phyloP scores from a whole-genome alignment of 352 stramenopile species.

The Phytopythium aichiense region DNA sequence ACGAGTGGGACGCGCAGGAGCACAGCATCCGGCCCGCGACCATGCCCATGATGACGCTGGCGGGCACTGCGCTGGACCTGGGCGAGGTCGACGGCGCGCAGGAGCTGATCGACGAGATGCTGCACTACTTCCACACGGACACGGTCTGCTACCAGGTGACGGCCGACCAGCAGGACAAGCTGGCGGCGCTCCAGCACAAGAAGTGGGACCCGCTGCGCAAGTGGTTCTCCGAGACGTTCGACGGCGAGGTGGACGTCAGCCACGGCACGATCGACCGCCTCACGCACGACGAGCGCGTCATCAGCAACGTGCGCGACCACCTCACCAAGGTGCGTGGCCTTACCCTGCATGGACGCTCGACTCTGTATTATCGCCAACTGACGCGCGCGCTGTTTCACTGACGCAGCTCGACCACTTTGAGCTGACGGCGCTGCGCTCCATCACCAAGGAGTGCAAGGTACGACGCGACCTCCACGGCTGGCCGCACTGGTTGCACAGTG shows the following conservation, averaged over 20 bases:
- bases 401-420: constrained; percentile 65
- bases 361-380: no score
- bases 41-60: constrained; percentile 88
- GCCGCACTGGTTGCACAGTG: not conserved
- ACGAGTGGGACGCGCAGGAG: constrained; percentile 83
- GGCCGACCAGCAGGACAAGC: constrained; percentile 72
- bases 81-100: constrained; percentile 42
- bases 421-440: constrained; percentile 61
- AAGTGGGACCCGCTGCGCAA: constrained; percentile 83
- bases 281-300: constrained; percentile 52
- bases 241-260: constrained; percentile 77
- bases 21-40: constrained; percentile 69
- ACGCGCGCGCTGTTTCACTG: not conserved
- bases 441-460: constrained; percentile 88
- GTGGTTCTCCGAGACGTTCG: constrained; percentile 74
- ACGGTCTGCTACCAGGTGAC: constrained; percentile 72
- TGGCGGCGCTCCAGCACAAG: constrained; percentile 76
- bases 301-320: constrained; percentile 55
- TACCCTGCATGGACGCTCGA: not conserved
- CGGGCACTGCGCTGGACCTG: constrained; percentile 75
- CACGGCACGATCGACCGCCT: constrained; percentile 71
- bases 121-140: constrained; percentile 86
- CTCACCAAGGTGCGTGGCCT: constrained; percentile 44
- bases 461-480: not conserved
- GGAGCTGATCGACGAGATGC: constrained; percentile 73